Evolutionary conservation across 2,329 filamentous ascomycete species (phyloP).

Genomic region (Dothidotthia symphoricarpi): DNA sequence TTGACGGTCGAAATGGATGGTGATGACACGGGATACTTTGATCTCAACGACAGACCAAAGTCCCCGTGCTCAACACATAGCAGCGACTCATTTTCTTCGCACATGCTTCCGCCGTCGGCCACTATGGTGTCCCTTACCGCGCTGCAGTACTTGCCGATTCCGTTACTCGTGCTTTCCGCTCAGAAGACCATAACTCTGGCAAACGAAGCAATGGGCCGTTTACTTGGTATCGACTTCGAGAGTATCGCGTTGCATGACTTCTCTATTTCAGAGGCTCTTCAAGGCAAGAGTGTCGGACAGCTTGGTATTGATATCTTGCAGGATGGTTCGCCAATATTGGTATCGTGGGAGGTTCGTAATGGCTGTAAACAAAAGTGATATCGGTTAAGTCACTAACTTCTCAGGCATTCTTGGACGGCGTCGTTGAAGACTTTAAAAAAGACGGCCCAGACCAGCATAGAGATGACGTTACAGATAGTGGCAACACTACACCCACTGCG

Average conservation of each 20-base stretch:
- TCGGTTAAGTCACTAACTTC: conserved; percentile 10
- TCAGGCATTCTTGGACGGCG: conserved; percentile 45
- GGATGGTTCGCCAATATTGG: conserved; percentile 57
- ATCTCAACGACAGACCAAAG: conserved; percentile 19
- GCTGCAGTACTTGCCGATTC: conserved; percentile 72
- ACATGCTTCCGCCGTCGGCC: conserved; percentile 27
- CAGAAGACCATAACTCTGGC: conserved; percentile 69
- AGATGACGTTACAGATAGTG: conserved; percentile 19
- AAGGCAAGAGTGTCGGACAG: conserved; percentile 65
- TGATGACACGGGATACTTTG: conserved; percentile 32
- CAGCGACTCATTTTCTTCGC: conserved; percentile 31
- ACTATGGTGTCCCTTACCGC: conserved; percentile 46
- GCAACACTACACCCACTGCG: conserved; percentile 33
- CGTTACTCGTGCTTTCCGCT: conserved; percentile 65
- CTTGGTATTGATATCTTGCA: conserved; percentile 72
- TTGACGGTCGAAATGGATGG: conserved; percentile 22
- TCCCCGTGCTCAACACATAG: conserved; percentile 35
- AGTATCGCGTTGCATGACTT: conserved; percentile 43
- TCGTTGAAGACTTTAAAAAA: conserved; percentile 40
- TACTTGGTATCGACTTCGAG: conserved; percentile 60
- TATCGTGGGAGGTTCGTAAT: conserved; percentile 50
- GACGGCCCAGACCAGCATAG: conserved; percentile 11
- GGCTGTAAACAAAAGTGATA: background rate
- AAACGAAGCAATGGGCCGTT: conserved; percentile 71
- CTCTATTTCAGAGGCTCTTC: conserved; percentile 58